Evolutionary conservation across 257 asterid genomes (phyloP), one percentile per base, ranked within the genome.

Genomic region (Penstemon barbatus): DNA sequence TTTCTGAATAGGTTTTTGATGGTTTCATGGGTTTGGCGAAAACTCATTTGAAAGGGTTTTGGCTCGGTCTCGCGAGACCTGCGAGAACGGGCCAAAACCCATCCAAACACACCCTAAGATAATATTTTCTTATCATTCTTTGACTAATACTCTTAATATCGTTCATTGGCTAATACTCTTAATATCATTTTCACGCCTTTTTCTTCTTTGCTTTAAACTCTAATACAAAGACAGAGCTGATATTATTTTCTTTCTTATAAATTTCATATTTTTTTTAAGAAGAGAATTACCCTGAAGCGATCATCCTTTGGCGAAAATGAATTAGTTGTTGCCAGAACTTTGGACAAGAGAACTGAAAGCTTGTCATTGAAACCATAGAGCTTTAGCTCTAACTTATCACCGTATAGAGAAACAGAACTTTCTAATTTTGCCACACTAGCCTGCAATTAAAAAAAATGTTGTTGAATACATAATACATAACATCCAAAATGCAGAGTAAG

Each of bases 281-380:
- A 51, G 69, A 52, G 38, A 44, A 61, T 70, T 89, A 94, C 99
- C 95, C 36, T 78, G 84, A 94, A 91, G 71, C 99, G 96, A 69
- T 94, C 99, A 56, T 87, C 96, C 77, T 77, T 87, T 3, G 99
- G 97, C 42, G 40, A 65, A 79, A 88, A 91, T 50, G 97, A 80
- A 79, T 82, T 86, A 8, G 90, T 87, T 60, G 82, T 65, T 64
- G 82, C 82, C 84, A 94, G 82, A 77, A 91, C 78, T 83, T 89
- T 91, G 40, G 87, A 76, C 71, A 94, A 80, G 72, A 94, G 97
- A 70, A 82, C 91, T 19, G 96, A 83, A 74, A 94, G 96, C 86
- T 91, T 94, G 77, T 91, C 97, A 62, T 87, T 94, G 86, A 91
- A 94, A 75, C 99, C 99, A 80, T 89, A 89, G 49, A 94, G 87